Evolutionary conservation across 176 grass and related monocot genomes (phyloP).

Genomic region (Guadua angustifolia): DNA sequence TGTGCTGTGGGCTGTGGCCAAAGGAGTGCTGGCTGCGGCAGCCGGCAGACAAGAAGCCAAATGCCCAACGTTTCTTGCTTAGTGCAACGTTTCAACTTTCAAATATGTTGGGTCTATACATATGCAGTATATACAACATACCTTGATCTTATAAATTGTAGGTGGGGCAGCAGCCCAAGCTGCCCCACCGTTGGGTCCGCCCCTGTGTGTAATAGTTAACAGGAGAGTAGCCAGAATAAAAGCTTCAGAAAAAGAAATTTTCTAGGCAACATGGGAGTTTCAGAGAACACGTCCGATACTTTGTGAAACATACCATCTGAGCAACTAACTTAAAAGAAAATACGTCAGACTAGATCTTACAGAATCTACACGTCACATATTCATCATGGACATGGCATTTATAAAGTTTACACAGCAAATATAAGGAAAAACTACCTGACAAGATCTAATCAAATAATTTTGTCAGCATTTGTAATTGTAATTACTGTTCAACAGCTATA

Average conservation of each 20-base stretch:
- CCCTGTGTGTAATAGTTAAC: background rate
- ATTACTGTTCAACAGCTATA: background rate
- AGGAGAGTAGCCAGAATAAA: constrained; percentile 13
- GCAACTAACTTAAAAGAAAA: background rate
- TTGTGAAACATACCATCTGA: background rate
- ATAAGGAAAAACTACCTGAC: background rate
- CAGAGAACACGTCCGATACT: background rate
- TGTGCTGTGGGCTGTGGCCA: too few species aligned
- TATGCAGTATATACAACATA: too few species aligned
- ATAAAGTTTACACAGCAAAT: background rate
- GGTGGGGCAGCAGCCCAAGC: too few species aligned
- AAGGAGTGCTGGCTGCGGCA: too few species aligned
- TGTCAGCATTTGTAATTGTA: background rate
- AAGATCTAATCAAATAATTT: constrained; percentile 7
- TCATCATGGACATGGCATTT: background rate
- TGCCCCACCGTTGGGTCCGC: too few species aligned
- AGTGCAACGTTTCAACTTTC: too few species aligned
- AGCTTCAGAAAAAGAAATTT: constrained; percentile 3
- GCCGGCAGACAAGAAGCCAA: too few species aligned
- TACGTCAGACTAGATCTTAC: background rate
- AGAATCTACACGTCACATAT: background rate
- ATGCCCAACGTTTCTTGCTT: too few species aligned
- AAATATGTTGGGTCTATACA: too few species aligned
- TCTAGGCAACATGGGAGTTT: background rate
- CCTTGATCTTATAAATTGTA: too few species aligned